Evolutionary conservation across 2,329 filamentous ascomycete species (phyloP).

Genomic region (Fusarium pseudograminearum): DNA sequence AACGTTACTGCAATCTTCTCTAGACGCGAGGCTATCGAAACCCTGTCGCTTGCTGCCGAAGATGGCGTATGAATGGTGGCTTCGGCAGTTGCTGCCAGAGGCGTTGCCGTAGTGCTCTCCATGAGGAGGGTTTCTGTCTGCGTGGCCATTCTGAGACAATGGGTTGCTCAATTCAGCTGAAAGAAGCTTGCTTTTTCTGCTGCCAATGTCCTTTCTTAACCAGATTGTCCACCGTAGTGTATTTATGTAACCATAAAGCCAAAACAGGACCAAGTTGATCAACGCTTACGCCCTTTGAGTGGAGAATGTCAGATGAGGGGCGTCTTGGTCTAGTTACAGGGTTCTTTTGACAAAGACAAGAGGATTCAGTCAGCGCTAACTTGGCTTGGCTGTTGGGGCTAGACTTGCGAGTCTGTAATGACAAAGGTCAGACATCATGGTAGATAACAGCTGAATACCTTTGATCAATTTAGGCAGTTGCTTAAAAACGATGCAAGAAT

Average conservation of each 20-base stretch:
- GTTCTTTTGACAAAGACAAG: neutral
- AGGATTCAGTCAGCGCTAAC: constrained; percentile 6
- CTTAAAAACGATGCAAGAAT: neutral
- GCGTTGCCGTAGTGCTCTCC: neutral
- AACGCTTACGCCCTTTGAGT: constrained; percentile 19
- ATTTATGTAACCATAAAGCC: neutral
- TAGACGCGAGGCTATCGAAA: constrained; percentile 19
- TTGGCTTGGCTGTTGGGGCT: neutral
- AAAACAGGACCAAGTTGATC: neutral
- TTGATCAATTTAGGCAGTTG: too few relatives aligned
- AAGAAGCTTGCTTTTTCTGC: neutral
- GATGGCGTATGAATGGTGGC: neutral
- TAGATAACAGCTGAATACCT: neutral
- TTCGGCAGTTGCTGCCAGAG: neutral
- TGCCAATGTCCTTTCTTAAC: too few relatives aligned
- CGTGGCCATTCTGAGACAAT: constrained; percentile 9
- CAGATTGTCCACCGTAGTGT: neutral
- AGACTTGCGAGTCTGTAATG: neutral
- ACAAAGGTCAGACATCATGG: neutral
- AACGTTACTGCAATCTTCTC: constrained; percentile 40
- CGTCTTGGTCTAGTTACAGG: neutral
- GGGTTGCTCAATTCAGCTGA: neutral
- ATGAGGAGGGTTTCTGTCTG: constrained; percentile 4
- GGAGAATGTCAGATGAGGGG: constrained; percentile 15
- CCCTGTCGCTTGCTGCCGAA: neutral